Evolutionary conservation across 2,329 filamentous ascomycete species (phyloP), one percentile per base, ranked within the genome.

Genomic region (Colletotrichum euphorbiae): DNA sequence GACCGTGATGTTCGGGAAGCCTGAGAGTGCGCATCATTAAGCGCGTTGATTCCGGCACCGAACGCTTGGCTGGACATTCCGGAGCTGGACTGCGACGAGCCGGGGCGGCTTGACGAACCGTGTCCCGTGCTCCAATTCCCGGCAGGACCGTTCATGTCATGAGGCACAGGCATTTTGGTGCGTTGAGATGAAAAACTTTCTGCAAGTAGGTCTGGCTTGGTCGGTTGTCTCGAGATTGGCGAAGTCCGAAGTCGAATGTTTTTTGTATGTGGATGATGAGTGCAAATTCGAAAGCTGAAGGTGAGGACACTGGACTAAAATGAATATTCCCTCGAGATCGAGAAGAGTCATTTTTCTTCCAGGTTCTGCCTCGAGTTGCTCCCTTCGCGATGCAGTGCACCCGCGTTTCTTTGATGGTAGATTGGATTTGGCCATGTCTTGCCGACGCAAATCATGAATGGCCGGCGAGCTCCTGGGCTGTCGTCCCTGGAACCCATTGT

Each of bases 311-410:
- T 7, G 28, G 38, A 6, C 3, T 43, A 3, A 33, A 13, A 42
- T 61, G 17, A 42, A 21, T 51, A 21, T 61, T 52, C 45, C 38
- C 21, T 43, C 4, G 15, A 15, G 7, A 9, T 52, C 58, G 58
- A 52, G 58, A 61, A 61, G 45, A 11, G 7, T 43, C 58, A 42
- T 40, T 46, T 51, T 52, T 43, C 33, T 61, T 40, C 28, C 31
- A 52, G 21, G 13, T 4, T 9, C 15, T 61, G 17, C 56, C 24
- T 36, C 12, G 28, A 48, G 4, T 50, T 28, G 15, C 43, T 40
- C 15, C 28, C 31, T 46, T 3, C 15, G 12, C 6, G n/a, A 1
- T 19, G 12, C 8, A 1, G 2, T 15, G 6, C 1, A 38, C 56
- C 9, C 2, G 4, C 6, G 9, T 11, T 38, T 61, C 58, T 61